These are phyloP conservation scores for Epichloe hybrida DNA, from an alignment of 2,329 filamentous ascomycete genomes.

Conservation along the genomic window DNA sequence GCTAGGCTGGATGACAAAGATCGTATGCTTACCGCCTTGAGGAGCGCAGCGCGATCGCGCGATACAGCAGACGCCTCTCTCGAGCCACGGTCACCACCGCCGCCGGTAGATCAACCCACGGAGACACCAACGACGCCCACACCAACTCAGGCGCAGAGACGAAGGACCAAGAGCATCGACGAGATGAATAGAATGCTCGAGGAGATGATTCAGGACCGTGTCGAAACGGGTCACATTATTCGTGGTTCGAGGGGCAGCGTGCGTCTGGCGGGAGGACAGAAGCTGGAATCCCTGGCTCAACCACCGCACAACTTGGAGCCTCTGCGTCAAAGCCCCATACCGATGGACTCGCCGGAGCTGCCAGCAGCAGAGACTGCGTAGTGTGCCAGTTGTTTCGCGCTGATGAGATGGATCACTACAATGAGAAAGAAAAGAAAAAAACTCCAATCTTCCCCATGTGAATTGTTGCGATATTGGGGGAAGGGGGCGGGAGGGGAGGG, in stretches of 20 bases:
- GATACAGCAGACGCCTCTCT: slow-evolving; percentile 55
- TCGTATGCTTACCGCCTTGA: slow-evolving; percentile 76
- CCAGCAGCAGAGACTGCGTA: slow-evolving; percentile 16
- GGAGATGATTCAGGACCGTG: slow-evolving; percentile 87
- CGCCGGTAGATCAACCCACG: slow-evolving; percentile 5
- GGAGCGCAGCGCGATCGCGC: slow-evolving; percentile 71
- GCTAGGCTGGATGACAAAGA: slow-evolving; percentile 89
- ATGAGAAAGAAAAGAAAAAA: no score
- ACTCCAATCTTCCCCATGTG: no score
- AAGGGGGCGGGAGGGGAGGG: background rate
- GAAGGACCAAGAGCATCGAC: slow-evolving; percentile 58
- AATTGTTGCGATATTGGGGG: background rate
- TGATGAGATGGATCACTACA: background rate
- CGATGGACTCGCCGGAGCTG: slow-evolving; percentile 9
- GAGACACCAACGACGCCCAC: slow-evolving; percentile 13
- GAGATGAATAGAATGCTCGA: slow-evolving; percentile 90
- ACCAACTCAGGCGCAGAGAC: slow-evolving; percentile 23
- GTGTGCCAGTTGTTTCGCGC: background rate
- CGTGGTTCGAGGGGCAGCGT: slow-evolving; percentile 55
- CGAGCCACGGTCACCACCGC: slow-evolving; percentile 19
- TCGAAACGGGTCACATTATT: slow-evolving; percentile 61
- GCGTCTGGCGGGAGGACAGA: slow-evolving; percentile 37
- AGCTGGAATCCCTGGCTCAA: slow-evolving; percentile 23
- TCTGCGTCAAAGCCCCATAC: slow-evolving; percentile 24
- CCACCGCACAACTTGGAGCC: slow-evolving; percentile 24